Percentiles rank a stretch among this genome's conserved stretches.
These are phyloP conservation scores for Cystodermella granulosa DNA, from an alignment of 1,284 basidiomycete genomes.

Conservation along the genomic window DNA sequence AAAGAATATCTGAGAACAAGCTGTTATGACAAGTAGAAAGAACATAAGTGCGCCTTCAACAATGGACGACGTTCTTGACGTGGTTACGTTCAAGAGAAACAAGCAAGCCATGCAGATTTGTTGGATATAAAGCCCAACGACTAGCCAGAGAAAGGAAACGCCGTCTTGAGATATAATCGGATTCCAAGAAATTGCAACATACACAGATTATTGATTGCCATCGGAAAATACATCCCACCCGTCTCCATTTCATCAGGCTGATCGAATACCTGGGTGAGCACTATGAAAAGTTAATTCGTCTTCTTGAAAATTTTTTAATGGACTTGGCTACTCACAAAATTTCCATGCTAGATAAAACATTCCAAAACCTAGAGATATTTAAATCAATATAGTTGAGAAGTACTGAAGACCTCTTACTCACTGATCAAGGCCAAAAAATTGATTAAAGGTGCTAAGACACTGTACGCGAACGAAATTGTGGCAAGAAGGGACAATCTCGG, in stretches of 20 bases:
- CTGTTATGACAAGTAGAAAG: constrained; percentile 55
- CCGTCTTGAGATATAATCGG: constrained; percentile 1
- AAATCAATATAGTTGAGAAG: background rate
- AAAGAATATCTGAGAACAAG: constrained; percentile 41
- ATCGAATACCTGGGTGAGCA: constrained; percentile 58
- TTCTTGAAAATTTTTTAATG: too few relatives aligned
- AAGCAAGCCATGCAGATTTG: constrained; percentile 60
- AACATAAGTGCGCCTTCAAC: constrained; percentile 61
- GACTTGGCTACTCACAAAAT: constrained; percentile 43
- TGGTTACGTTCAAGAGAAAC: constrained; percentile 57
- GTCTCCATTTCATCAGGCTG: constrained; percentile 48
- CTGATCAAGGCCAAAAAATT: constrained; percentile 61
- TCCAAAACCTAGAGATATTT: constrained; percentile 43
- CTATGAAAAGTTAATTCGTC: constrained; percentile 22
- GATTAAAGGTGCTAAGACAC: constrained; percentile 68
- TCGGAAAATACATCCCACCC: constrained; percentile 64
- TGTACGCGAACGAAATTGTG: constrained; percentile 60
- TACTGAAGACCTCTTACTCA: constrained; percentile 17
- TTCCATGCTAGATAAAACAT: constrained; percentile 67
- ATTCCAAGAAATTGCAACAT: constrained; percentile 15
- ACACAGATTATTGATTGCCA: constrained; percentile 68
- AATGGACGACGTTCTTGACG: constrained; percentile 37
- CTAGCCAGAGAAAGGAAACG: constrained; percentile 21
- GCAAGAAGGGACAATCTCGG: constrained; percentile 47
- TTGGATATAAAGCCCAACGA: constrained; percentile 68